These are phyloP conservation scores for Fonsecaea multimorphosa DNA, from an alignment of 2,329 filamentous ascomycete species.

Conservation along the genomic window DNA sequence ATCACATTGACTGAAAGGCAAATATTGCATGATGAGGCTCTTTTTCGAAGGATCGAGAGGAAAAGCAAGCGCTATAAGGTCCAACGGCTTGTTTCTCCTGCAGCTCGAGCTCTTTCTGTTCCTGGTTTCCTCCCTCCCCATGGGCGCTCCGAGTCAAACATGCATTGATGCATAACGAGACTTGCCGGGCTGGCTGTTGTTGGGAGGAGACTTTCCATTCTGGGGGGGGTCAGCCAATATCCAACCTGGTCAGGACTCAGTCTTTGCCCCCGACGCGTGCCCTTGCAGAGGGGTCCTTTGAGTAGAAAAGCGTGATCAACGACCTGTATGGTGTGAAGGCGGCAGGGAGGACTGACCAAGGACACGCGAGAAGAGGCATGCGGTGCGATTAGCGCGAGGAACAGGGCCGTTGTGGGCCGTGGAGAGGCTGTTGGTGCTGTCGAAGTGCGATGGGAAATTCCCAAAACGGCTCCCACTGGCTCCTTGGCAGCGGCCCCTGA, in stretches of 20 bases:
- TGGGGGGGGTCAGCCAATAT: conserved; percentile 27
- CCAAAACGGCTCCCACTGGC: neutral
- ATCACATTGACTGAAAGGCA: conserved; percentile 27
- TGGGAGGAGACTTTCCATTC: conserved; percentile 22
- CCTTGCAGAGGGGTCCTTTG: conserved; percentile 14
- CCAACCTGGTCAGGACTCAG: conserved; percentile 31
- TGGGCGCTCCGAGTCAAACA: conserved; percentile 23
- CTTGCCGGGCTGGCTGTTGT: conserved; percentile 22
- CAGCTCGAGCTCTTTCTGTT: conserved; percentile 8
- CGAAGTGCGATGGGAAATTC: neutral
- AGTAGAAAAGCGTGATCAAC: conserved; percentile 25
- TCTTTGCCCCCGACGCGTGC: conserved; percentile 11
- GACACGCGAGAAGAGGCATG: conserved; percentile 26
- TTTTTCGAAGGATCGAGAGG: conserved; percentile 13
- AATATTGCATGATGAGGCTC: conserved; percentile 23
- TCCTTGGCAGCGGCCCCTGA: conserved; percentile 31
- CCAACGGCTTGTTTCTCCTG: conserved; percentile 12
- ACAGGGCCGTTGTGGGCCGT: neutral
- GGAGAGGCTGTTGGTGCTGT: neutral
- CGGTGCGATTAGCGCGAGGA: conserved; percentile 25
- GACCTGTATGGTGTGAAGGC: conserved; percentile 35
- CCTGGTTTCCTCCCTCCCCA: conserved; percentile 6
- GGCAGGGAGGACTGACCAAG: conserved; percentile 32
- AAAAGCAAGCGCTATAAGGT: conserved; percentile 27
- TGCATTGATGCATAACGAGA: conserved; percentile 19